Base-by-base conservation (phyloP, 73 alveolate genomes). In the Diophrys sp. region DNA sequence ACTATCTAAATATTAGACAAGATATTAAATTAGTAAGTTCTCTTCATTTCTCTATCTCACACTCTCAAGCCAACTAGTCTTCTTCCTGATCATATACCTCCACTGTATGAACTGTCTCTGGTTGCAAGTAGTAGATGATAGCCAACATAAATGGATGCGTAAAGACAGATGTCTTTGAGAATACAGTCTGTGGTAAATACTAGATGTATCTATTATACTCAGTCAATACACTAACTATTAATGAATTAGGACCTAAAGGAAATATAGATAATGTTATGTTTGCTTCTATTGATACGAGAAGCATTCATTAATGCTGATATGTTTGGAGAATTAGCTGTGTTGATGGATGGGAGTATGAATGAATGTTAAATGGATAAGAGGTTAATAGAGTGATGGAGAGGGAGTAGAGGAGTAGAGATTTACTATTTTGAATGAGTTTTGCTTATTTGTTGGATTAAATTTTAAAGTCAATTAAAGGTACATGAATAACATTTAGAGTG, bases 251-350 rank as follows among this genome's bases (percentile, higher is more conserved):
- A 14, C 73, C 73, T 14, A 62, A 28, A 62, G 73, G 73, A 2
- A 62, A 14, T 62, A 5, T 26, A 62, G n/a, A 62, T 26, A 11
- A 28, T 26, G 14, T 11, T 62, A 23, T 5, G 14, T 2, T 14
- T 26, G 14, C 14, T 62, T 8, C 31, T 62, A 23, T 54, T 85
- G 30, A 33, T 82, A 44, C 33, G 67, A 66, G 94, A 90, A 74
- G 87, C 94, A 14, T 14, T 87, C 23, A 33, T 87, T 2, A 74
- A 68, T 30, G 95, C 95, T 23, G 57, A 74, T 34, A 76, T 87
- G 11, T 76, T 87, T 69, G 95, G 95, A 29, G 77, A 87, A 54
- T n/a, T 89, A 14, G 89, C 93, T 32, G 83, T 80, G 14, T 34
- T 89, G 14, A 33, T 89, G 11, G 29, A 71, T 0, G n/a, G n/a